Conservation (phyloP, 768 basidiomycete species). For the Suillus luteus region DNA sequence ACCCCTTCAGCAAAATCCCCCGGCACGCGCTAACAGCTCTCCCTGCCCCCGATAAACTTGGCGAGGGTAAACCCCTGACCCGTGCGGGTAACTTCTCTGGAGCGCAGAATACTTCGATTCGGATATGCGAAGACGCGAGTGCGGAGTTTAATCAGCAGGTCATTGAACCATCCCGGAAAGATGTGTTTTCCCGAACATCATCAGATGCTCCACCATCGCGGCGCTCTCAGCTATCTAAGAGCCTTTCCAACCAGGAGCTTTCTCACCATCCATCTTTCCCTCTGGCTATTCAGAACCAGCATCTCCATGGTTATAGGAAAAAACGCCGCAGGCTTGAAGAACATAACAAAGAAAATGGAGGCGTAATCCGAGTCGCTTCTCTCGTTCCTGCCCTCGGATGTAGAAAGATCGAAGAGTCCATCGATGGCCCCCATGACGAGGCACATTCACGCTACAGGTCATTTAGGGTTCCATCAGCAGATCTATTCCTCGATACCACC, state of each 20-base stretch:
- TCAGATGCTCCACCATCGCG: not conserved
- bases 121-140: not conserved
- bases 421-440: too few species aligned
- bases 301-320: not conserved
- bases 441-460: not conserved
- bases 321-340: not conserved
- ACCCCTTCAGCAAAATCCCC: not conserved
- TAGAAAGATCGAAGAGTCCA: not conserved
- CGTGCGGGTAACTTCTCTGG: not conserved
- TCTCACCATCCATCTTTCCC: not conserved
- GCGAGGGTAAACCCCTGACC: not conserved
- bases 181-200: not conserved
- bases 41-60: not conserved
- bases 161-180: not conserved
- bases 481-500: not conserved
- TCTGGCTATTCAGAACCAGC: conserved; percentile 7
- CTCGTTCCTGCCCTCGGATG: not conserved
- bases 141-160: not conserved
- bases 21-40: too few species aligned
- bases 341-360: not conserved
- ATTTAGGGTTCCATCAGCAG: not conserved
- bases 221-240: conserved; percentile 17
- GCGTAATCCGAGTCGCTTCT: too few species aligned
- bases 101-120: not conserved
- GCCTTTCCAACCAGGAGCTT: conserved; percentile 20